These are phyloP conservation scores for Fusarium udum DNA, from an alignment of 2,329 filamentous ascomycete genomes.

Conservation along the genomic window DNA sequence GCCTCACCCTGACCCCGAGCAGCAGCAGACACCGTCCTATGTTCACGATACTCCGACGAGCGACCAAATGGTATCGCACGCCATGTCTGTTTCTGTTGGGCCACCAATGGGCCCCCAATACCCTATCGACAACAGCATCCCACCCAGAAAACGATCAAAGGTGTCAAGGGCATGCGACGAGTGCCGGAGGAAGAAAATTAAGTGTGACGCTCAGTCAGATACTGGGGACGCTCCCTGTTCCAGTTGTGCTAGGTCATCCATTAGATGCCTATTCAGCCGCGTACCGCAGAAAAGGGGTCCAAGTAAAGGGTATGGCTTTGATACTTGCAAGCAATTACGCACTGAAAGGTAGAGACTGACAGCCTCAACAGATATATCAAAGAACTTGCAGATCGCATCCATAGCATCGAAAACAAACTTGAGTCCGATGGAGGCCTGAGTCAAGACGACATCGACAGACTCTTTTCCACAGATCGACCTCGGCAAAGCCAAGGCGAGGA, in stretches of 20 bases:
- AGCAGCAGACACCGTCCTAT: slow-evolving; percentile 50
- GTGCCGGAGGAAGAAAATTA: slow-evolving; percentile 88
- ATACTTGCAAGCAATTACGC: background rate
- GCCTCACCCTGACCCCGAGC: slow-evolving; percentile 53
- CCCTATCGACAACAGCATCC: slow-evolving; percentile 65
- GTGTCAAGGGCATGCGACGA: slow-evolving; percentile 91
- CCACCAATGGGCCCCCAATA: slow-evolving; percentile 51
- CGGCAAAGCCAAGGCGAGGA: slow-evolving; percentile 48
- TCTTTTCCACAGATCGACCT: slow-evolving; percentile 49
- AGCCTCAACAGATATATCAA: slow-evolving; percentile 78
- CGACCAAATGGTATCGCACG: slow-evolving; percentile 51
- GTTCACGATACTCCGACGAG: slow-evolving; percentile 50
- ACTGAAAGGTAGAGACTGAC: slow-evolving; percentile 7
- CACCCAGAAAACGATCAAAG: slow-evolving; percentile 81
- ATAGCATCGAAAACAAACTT: slow-evolving; percentile 83
- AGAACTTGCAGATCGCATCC: slow-evolving; percentile 85
- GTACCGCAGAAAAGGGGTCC: slow-evolving; percentile 89
- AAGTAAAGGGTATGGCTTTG: slow-evolving; percentile 76
- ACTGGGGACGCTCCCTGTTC: slow-evolving; percentile 78
- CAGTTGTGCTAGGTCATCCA: slow-evolving; percentile 80
- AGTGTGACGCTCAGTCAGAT: slow-evolving; percentile 84
- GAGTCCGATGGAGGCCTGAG: slow-evolving; percentile 58
- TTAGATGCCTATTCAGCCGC: slow-evolving; percentile 84
- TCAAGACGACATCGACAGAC: slow-evolving; percentile 58
- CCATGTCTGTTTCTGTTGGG: slow-evolving; percentile 49